Percentiles rank a stretch among this genome's conserved stretches.
phyloP scores from a whole-genome alignment of 1,284 basidiomycete genomes.

The Ceratobasidium sp. region DNA sequence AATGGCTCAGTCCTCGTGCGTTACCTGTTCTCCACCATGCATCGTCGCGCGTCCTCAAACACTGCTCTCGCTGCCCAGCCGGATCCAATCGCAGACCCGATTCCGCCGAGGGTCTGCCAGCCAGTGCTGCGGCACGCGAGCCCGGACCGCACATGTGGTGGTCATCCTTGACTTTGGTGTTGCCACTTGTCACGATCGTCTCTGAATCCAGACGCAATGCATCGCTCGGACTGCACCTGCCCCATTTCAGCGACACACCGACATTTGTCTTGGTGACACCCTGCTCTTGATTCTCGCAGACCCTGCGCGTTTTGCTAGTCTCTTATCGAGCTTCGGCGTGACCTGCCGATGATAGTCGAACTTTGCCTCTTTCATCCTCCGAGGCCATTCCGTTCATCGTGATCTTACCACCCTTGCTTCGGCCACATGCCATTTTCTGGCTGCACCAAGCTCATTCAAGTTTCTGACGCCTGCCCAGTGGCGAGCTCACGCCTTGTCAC shows the following conservation, averaged over 20 bases:
- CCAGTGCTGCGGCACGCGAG: conserved; percentile 16
- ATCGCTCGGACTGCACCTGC: not conserved
- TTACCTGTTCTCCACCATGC: not conserved
- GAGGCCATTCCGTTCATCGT: not conserved
- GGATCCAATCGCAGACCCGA: conserved; percentile 6
- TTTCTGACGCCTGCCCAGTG: not conserved
- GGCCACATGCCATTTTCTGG: not conserved
- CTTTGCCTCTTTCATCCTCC: conserved; percentile 9
- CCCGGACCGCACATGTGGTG: conserved; percentile 36
- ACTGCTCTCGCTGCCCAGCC: not conserved
- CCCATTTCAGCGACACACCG: conserved; percentile 12
- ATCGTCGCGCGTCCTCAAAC: not conserved
- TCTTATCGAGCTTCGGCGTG: conserved; percentile 20
- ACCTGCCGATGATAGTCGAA: not conserved
- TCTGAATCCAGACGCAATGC: not conserved
- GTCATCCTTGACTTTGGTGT: conserved; percentile 19
- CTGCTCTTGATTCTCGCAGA: not conserved
- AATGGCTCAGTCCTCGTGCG: not conserved
- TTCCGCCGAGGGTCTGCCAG: conserved; percentile 13
- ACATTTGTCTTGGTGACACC: conserved; percentile 4
- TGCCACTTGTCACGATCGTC: not conserved
- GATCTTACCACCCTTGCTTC: not conserved
- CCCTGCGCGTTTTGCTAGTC: conserved; percentile 20
- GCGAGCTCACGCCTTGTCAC: no score
- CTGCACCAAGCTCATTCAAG: not conserved